Evolutionary conservation across 345 rosid genomes (phyloP).

Genomic region (Salix purpurea): DNA sequence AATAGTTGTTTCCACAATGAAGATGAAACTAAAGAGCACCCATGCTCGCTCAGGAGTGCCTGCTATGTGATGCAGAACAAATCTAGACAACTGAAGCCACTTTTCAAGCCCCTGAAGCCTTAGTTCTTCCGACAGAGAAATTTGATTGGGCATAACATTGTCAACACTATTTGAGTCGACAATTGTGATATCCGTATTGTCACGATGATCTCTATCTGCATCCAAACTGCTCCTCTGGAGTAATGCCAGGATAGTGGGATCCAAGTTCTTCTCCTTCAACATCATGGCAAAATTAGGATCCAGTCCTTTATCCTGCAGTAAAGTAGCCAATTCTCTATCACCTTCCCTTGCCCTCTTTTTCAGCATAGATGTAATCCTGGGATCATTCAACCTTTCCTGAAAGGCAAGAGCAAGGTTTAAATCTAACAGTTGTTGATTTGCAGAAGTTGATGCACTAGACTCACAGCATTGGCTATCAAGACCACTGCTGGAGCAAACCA

Average conservation of each 20-base stretch:
- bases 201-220: slow-evolving; percentile 98
- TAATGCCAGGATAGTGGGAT: slow-evolving; percentile 91
- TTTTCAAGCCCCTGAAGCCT: slow-evolving; percentile 91
- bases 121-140: slow-evolving; percentile 90
- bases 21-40: slow-evolving; percentile 91
- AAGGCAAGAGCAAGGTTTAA: slow-evolving; percentile 78
- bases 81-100: slow-evolving; percentile 90
- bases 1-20: slow-evolving; percentile 76
- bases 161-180: slow-evolving; percentile 80
- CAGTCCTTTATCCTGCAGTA: slow-evolving; percentile 94
- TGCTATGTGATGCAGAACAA: slow-evolving; percentile 80
- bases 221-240: slow-evolving; percentile 98
- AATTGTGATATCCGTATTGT: slow-evolving; percentile 56
- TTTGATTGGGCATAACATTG: slow-evolving; percentile 70
- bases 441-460: slow-evolving; percentile 80
- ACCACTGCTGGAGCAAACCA: slow-evolving; percentile 80
- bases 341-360: slow-evolving; percentile 79
- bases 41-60: slow-evolving; percentile 98
- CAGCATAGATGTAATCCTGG: slow-evolving; percentile 80
- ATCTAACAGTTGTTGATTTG: slow-evolving; percentile 79
- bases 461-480: slow-evolving; percentile 92
- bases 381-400: slow-evolving; percentile 86
- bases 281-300: slow-evolving; percentile 99
- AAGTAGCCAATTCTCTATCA: slow-evolving; percentile 71
- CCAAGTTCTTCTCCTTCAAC: slow-evolving; percentile 94